Percentiles rank a stretch among this genome's conserved stretches.
Evolutionary conservation across 148 eudicot genomes (phyloP).

Genomic region (Camellia granthamiana): DNA sequence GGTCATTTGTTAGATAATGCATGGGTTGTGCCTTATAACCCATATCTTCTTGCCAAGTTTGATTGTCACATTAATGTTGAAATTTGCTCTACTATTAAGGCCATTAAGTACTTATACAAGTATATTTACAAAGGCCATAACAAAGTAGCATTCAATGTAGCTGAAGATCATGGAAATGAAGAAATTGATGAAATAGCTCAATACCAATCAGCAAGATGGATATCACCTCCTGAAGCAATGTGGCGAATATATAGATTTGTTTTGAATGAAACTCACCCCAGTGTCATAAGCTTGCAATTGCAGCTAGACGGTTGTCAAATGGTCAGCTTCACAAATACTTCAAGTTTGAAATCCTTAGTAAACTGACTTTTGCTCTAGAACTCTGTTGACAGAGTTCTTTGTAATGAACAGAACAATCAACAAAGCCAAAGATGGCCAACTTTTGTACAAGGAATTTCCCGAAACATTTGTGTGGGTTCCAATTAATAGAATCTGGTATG

Average conservation of each 20-base stretch:
- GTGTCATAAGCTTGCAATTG: background rate
- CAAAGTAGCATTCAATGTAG: background rate
- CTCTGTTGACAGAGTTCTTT: background rate
- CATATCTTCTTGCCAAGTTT: too few species aligned
- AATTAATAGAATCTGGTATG: too few species aligned
- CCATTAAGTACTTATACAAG: background rate
- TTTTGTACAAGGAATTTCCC: background rate
- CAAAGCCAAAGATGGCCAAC: background rate
- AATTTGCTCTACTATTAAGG: background rate
- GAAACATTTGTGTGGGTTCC: background rate
- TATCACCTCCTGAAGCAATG: background rate
- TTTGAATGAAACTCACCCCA: background rate
- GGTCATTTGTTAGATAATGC: too few species aligned
- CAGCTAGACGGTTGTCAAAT: background rate
- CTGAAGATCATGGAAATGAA: background rate
- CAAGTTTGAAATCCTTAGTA: background rate
- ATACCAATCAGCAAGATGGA: background rate
- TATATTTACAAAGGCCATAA: background rate
- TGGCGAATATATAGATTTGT: background rate
- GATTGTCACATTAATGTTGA: background rate
- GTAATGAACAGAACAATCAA: background rate
- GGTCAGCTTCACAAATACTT: background rate
- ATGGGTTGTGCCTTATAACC: too few species aligned
- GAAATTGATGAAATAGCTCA: background rate
- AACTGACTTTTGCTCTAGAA: background rate